These are phyloP conservation scores for Henckelia pumila DNA, from an alignment of 257 asterid genomes.

Conservation along the genomic window DNA sequence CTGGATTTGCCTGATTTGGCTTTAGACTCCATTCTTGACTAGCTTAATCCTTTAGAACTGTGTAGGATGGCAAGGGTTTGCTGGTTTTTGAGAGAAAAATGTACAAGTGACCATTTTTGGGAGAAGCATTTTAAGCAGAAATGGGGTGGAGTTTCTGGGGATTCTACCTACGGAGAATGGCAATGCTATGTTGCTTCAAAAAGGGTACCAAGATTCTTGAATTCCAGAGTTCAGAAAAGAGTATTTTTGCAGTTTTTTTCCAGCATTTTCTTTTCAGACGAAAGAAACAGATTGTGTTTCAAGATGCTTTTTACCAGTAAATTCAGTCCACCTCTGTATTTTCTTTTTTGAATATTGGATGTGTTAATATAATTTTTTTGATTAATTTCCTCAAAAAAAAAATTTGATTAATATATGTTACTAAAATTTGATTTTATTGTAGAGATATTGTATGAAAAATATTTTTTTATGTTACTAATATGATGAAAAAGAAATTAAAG, in stretches of 20 bases:
- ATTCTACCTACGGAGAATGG: constrained; percentile 61
- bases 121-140: constrained; percentile 53
- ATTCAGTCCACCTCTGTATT: too few species aligned
- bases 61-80: constrained; percentile 60
- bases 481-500: too few species aligned
- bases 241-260: constrained; percentile 21
- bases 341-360: too few species aligned
- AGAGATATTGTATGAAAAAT: too few species aligned
- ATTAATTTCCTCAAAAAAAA: too few species aligned
- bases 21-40: constrained; percentile 74
- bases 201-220: constrained; percentile 26
- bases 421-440: too few species aligned
- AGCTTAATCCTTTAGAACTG: constrained; percentile 56
- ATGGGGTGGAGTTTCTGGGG: constrained; percentile 66
- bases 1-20: constrained; percentile 83
- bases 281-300: constrained; percentile 15
- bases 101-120: constrained; percentile 67
- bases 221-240: constrained; percentile 21
- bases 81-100: constrained; percentile 48
- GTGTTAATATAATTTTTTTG: too few species aligned
- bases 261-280: constrained; percentile 25
- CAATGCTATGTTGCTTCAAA: constrained; percentile 35
- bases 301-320: constrained; percentile 19
- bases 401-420: too few species aligned
- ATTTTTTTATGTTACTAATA: too few species aligned